Evolutionary conservation across 192 early-diverging fungal genomes (phyloP), one percentile per base, ranked within the genome.

Genomic region (Helicostylum pulchrum): DNA sequence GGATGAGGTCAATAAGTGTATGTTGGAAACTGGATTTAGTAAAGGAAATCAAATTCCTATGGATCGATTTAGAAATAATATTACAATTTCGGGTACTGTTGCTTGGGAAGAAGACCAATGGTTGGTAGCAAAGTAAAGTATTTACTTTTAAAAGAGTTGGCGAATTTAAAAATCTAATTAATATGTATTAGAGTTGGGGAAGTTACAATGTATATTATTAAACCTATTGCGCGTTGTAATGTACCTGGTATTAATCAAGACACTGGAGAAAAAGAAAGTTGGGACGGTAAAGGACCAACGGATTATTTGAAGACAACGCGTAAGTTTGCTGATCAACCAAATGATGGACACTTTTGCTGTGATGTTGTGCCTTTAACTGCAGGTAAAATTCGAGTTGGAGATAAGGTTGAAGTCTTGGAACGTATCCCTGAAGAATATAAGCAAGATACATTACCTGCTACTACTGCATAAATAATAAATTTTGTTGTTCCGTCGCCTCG

Each of bases 221-320:
- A 61, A 30, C 68, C 74, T 8, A 66, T 70, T 21, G 54, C 39
- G 0, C 50, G 74, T 26, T 75, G 74, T n/a, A 17, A 59, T 53
- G 68, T 75, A 20, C 64, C 74, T 0, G 58, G 74, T 39, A 67
- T 75, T 32, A 54, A 75, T 60, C 74, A 75, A 52, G 74, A 75
- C 15, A 71, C 68, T 0, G 74, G 63, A 8, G 14, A 58, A 32
- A 75, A 71, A 50, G 74, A 71, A 39, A 49, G 8, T 0, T 71
- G 68, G 68, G 61, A 61, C 48, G 52, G 51, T 10, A 56, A 49
- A 31, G 59, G 64, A 6, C 7, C 60, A 3, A 42, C 48, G 0
- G 49, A 61, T 0, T 60, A 71, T 30, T 43, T 75, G 0, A 54
- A 31, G n/a, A 36, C 53, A 30, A 45, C 45, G 4, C 62, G 67